phyloP scores from a whole-genome alignment of 2,329 filamentous ascomycete genomes.

The Mycosphaerella arachidis region DNA sequence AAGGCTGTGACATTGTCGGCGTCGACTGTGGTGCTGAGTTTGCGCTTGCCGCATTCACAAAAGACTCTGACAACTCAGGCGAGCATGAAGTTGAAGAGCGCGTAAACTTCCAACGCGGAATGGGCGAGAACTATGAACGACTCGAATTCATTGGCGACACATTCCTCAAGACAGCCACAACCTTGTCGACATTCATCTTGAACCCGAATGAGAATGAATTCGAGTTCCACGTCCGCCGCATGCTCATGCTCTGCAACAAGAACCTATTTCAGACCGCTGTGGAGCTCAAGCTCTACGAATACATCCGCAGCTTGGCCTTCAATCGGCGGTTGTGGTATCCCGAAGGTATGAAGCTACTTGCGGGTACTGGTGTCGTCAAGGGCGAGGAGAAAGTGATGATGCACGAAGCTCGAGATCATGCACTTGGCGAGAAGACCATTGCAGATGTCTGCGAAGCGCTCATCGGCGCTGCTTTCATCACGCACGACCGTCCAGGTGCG shows the following conservation, averaged over 20 bases:
- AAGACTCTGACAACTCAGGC: slow-evolving; percentile 80
- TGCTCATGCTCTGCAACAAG: slow-evolving; percentile 85
- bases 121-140: slow-evolving; percentile 92
- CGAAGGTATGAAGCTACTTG: slow-evolving; percentile 65
- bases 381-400: slow-evolving; percentile 40
- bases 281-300: slow-evolving; percentile 63
- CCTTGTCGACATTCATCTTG: slow-evolving; percentile 75
- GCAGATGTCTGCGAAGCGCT: slow-evolving; percentile 93
- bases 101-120: slow-evolving; percentile 72
- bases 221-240: slow-evolving; percentile 82
- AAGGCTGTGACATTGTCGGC: slow-evolving; percentile 63
- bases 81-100: slow-evolving; percentile 61
- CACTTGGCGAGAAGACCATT: slow-evolving; percentile 68
- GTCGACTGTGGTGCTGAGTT: slow-evolving; percentile 62
- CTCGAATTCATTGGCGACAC: slow-evolving; percentile 91
- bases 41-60: slow-evolving; percentile 85
- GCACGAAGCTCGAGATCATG: slow-evolving; percentile 52
- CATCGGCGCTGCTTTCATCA: slow-evolving; percentile 75
- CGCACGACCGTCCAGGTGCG: slow-evolving; percentile 43
- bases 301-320: slow-evolving; percentile 78
- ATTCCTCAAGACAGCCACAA: slow-evolving; percentile 93
- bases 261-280: slow-evolving; percentile 78
- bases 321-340: slow-evolving; percentile 85
- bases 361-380: slow-evolving; percentile 48
- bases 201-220: slow-evolving; percentile 77